These are phyloP conservation scores for Bruguiera hainesii DNA, from an alignment of 441 rosid species.

Conservation along the genomic window DNA sequence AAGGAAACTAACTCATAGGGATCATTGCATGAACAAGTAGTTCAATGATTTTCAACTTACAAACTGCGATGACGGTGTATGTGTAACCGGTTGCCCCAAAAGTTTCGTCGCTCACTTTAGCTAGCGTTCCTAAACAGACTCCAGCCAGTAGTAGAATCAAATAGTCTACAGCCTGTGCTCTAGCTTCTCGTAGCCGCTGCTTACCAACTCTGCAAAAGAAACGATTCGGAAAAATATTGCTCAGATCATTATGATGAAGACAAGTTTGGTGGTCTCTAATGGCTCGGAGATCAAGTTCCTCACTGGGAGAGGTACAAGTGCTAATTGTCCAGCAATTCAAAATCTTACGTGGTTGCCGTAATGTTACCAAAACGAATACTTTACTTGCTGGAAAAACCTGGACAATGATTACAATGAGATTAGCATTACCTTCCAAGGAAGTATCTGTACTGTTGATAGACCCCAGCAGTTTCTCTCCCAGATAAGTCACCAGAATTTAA, in stretches of 20 bases:
- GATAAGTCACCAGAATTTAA: conserved; percentile 60
- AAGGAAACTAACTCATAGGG: not conserved
- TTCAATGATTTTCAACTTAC: conserved; percentile 51
- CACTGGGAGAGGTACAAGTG: not conserved
- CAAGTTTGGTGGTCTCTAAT: not conserved
- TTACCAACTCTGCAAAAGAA: conserved; percentile 63
- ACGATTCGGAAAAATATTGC: not conserved
- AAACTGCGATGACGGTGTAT: conserved; percentile 90
- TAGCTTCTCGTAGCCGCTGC: conserved; percentile 88
- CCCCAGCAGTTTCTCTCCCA: conserved; percentile 56
- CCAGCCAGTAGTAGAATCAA: conserved; percentile 87
- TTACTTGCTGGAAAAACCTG: not conserved
- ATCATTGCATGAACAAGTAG: not conserved
- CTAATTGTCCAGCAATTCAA: not conserved
- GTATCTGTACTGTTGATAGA: conserved; percentile 69
- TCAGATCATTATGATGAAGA: not conserved
- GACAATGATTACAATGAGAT: conserved; percentile 3
- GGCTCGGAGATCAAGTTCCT: not conserved
- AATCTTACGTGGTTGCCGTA: not conserved
- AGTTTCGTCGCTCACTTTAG: conserved; percentile 92
- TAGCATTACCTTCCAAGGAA: conserved; percentile 77
- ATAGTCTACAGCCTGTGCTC: conserved; percentile 79
- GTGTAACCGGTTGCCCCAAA: conserved; percentile 87
- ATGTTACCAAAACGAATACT: not conserved
- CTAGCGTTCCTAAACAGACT: conserved; percentile 93